Conservation (phyloP, 163 green algal species). For the Scenedesmus sp. region DNA sequence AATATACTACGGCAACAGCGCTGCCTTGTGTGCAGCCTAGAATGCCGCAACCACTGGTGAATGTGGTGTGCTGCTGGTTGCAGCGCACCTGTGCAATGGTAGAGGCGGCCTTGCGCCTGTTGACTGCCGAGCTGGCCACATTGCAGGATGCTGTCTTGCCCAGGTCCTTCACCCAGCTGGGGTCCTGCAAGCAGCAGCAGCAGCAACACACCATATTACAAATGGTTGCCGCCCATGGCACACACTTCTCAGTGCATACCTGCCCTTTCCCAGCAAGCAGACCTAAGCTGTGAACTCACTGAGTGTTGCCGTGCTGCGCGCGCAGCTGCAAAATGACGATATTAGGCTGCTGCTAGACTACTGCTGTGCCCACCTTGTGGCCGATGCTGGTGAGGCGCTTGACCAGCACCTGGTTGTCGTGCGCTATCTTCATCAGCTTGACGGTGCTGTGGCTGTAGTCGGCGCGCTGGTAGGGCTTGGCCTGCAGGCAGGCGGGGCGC, state of each 20-base stretch:
- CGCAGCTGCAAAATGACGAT: neutral
- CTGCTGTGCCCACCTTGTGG: slow-evolving; percentile 1
- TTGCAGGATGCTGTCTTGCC: slow-evolving; percentile 24
- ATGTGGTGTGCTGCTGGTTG: neutral
- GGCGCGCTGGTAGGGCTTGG: slow-evolving; percentile 34
- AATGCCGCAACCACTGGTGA: neutral
- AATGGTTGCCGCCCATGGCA: neutral
- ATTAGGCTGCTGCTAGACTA: neutral
- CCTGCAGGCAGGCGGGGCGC: neutral
- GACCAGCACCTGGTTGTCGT: slow-evolving; percentile 54
- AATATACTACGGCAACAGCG: no score
- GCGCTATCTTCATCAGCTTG: slow-evolving; percentile 48
- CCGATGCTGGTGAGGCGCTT: slow-evolving; percentile 45
- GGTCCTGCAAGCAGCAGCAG: slow-evolving; percentile 33
- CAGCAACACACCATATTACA: neutral
- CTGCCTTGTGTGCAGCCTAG: no score
- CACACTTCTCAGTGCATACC: no score
- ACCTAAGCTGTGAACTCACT: no score
- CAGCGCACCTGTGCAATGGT: slow-evolving; percentile 47
- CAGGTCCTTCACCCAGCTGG: slow-evolving; percentile 27
- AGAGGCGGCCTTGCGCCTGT: slow-evolving; percentile 46
- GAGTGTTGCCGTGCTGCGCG: neutral
- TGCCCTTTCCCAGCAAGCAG: no score
- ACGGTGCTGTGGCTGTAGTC: slow-evolving; percentile 55
- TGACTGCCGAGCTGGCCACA: slow-evolving; percentile 42